These are phyloP conservation scores for Trichoderma endophyticum DNA, from an alignment of 2,329 filamentous ascomycete species.

Conservation along the genomic window DNA sequence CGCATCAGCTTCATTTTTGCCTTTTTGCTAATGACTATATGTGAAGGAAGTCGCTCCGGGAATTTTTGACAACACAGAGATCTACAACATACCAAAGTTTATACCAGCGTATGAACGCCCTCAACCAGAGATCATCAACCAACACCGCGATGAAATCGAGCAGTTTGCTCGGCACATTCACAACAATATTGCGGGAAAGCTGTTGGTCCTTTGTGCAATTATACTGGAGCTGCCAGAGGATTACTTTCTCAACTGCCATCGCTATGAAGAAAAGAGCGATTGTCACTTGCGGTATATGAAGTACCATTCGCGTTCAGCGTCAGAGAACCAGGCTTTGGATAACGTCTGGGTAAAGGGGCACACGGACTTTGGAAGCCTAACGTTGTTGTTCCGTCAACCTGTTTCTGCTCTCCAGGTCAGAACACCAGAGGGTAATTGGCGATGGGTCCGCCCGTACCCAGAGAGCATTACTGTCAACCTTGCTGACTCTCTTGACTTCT, in stretches of 20 bases:
- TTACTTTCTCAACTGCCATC: neutral
- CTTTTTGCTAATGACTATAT: neutral
- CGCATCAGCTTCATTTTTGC: no score
- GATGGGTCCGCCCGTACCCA: neutral
- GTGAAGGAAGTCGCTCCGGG: neutral
- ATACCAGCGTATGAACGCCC: neutral
- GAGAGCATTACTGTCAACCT: neutral
- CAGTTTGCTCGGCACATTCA: neutral
- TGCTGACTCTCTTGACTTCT: neutral
- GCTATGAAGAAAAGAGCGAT: neutral
- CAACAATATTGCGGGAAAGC: neutral
- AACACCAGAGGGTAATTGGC: neutral
- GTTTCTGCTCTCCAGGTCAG: neutral
- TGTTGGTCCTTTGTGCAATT: neutral
- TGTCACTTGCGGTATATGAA: neutral
- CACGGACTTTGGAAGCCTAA: neutral
- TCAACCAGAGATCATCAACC: neutral
- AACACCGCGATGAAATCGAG: neutral
- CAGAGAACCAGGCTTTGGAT: neutral
- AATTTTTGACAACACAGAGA: neutral
- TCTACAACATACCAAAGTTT: neutral
- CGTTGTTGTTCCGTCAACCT: neutral
- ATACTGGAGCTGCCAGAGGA: neutral
- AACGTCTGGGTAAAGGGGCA: neutral
- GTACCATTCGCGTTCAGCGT: fast-evolving